Conservation (phyloP, 2,329 filamentous ascomycete genomes). For the Hawksworthiomyces lignivorus region DNA sequence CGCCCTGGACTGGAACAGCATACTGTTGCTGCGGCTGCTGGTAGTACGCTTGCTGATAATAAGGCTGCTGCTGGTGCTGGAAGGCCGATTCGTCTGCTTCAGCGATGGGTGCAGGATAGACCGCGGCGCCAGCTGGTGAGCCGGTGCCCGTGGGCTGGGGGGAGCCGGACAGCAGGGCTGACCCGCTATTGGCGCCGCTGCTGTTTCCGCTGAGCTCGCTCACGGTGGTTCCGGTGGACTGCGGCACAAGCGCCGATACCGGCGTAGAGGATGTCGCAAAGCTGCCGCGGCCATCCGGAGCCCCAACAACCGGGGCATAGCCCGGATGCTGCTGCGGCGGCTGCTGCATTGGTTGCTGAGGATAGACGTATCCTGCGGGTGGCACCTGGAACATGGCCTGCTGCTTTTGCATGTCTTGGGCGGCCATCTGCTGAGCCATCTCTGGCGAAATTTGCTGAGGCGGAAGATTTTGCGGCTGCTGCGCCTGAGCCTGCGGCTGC, state of each 20-base stretch:
- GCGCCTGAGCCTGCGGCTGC: neutral
- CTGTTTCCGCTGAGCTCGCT: conserved; percentile 15
- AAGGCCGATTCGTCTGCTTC: conserved; percentile 14
- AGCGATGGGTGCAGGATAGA: conserved; percentile 13
- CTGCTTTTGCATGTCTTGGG: too few relatives aligned
- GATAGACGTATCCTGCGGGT: too few relatives aligned
- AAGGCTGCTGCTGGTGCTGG: conserved; percentile 3
- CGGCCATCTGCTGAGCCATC: too few relatives aligned
- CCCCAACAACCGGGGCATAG: neutral
- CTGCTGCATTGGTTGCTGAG: neutral
- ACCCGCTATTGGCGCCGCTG: conserved; percentile 1
- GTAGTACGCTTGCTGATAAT: conserved; percentile 4
- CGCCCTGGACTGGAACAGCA: neutral
- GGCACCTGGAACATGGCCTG: too few relatives aligned
- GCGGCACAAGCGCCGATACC: conserved; percentile 8
- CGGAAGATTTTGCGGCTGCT: neutral
- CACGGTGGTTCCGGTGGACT: conserved; percentile 15
- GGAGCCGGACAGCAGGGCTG: neutral
- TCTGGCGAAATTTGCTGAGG: neutral
- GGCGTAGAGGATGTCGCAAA: neutral
- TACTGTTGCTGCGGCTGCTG: conserved; percentile 5
- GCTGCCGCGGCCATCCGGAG: conserved; percentile 2
- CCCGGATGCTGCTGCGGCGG: neutral
- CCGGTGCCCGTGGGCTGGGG: neutral
- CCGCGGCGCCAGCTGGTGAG: neutral